Evolutionary conservation across 306 rosid genomes (phyloP), one percentile per base, ranked within the genome.

Genomic region (Phaseolus lunatus): DNA sequence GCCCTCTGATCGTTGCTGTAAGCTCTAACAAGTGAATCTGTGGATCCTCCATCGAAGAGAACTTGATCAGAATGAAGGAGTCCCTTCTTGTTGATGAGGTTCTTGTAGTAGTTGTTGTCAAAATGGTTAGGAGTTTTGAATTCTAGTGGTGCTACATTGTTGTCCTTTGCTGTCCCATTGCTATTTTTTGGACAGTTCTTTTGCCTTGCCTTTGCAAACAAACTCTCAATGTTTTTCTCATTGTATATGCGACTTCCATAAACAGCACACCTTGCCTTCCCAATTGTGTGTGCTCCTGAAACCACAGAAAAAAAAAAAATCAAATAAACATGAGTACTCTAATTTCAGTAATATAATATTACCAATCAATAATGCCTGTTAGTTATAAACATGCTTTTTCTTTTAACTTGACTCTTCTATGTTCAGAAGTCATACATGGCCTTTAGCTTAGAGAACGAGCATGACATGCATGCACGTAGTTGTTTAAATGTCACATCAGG

Each of bases 211-310:
- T 83, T 50, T 0, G 96, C 96, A 71, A 90, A 92, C 23, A 81
- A 70, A 27, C 69, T 15, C 22, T 89, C 78, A 3, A 94, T 90
- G 70, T 86, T 87, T 11, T 61, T 70, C 3, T 88, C 95, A 10
- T 67, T 85, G 73, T 92, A 92, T 57, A 94, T 79, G 7, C 67
- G 89, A 0, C 0, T 3, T 75, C 70, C 78, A 78, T 85, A 94
- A 22, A 0, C 0, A 8, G 45, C 0, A 50, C 98, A 94, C 77
- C 84, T 88, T 72, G 98, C 90, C 64, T 86, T 78, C 0, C 98
- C 98, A 20, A 94, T 89, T 29, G 98, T 94, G 85, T 92, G 98
- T 0, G 87, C 93, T 58, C 98, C 98, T 91, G 70, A 65, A 52
- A 70, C 1, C 69, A 61, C 35, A 68, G 33, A 49, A 18, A 15